A percentile compares a stretch with the other conserved stretches of the same genome.
Conservation (phyloP, 2,329 filamentous ascomycete genomes). For the Sporothrix variecibatus region DNA sequence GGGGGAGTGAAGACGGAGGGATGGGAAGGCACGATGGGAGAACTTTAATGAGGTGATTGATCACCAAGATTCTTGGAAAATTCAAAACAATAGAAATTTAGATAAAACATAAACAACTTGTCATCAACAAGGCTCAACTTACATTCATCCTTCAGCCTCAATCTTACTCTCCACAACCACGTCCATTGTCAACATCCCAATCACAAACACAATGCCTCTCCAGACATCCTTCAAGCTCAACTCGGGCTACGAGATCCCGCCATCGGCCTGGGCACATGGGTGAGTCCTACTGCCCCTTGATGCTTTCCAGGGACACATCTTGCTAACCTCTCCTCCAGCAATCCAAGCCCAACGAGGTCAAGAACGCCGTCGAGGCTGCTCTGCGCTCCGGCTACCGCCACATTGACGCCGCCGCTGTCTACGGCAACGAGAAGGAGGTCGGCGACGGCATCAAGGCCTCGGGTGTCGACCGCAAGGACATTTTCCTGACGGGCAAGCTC, state of each 20-base stretch:
- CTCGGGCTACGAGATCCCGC: constrained; percentile 38
- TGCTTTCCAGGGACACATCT: too few relatives aligned
- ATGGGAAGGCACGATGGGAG: constrained; percentile 5
- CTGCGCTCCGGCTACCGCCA: constrained; percentile 47
- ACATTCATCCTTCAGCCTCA: not conserved
- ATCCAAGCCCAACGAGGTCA: constrained; percentile 42
- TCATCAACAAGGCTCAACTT: not conserved
- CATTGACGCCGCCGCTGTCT: constrained; percentile 52
- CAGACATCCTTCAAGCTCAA: constrained; percentile 30
- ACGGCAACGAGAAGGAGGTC: constrained; percentile 41
- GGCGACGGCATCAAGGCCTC: constrained; percentile 27
- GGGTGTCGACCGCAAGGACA: constrained; percentile 27
- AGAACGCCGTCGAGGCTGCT: constrained; percentile 51
- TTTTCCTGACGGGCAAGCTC: constrained; percentile 60
- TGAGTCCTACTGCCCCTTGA: constrained; percentile 32
- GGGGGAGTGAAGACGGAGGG: not conserved
- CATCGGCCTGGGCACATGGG: constrained; percentile 46
- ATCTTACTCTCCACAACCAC: not conserved
- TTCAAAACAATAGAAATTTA: not conserved
- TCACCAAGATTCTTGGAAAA: not conserved
- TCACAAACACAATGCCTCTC: constrained; percentile 29
- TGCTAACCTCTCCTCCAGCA: too few relatives aligned
- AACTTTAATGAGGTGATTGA: constrained; percentile 10
- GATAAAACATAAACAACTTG: not conserved
- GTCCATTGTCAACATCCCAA: not conserved